Conservation (phyloP, 179 eudicot genomes). For the Amaranthus tricolor region DNA sequence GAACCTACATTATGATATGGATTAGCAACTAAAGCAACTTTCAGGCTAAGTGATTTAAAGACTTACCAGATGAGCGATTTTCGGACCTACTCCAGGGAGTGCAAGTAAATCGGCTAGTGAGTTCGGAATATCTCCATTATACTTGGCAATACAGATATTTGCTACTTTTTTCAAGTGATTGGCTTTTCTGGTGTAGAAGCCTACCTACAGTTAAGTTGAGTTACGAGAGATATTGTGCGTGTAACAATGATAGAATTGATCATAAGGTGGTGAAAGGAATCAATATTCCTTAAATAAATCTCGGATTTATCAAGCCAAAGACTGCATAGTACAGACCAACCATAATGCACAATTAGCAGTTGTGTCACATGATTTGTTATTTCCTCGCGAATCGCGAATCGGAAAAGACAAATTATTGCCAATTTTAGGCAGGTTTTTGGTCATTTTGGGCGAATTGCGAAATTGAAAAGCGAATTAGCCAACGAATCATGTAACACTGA, state of each 20-base stretch:
- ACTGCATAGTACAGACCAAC: background rate
- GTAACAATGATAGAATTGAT: background rate
- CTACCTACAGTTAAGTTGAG: slow-evolving; percentile 50
- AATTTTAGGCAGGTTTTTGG: no score
- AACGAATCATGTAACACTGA: no score
- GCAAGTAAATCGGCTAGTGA: slow-evolving; percentile 66
- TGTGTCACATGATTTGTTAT: no score
- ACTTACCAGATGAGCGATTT: slow-evolving; percentile 93
- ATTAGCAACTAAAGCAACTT: slow-evolving; percentile 14
- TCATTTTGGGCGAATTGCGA: no score
- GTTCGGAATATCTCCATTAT: slow-evolving; percentile 88
- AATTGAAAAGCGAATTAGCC: no score
- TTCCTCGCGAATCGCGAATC: no score
- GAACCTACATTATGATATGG: slow-evolving; percentile 47
- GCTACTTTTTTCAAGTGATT: slow-evolving; percentile 80
- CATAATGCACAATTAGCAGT: background rate
- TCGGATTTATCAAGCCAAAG: background rate
- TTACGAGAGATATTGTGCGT: background rate
- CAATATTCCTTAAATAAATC: background rate
- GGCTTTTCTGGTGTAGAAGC: slow-evolving; percentile 89
- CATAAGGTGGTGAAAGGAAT: background rate
- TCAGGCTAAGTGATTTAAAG: background rate
- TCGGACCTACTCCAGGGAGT: slow-evolving; percentile 98
- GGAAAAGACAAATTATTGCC: no score
- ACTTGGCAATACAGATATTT: slow-evolving; percentile 65